A percentile compares a stretch with the other conserved stretches of the same genome.
Evolutionary conservation across 1,139 yeast genomes (phyloP).

Genomic region (Suhomyces taliae): DNA sequence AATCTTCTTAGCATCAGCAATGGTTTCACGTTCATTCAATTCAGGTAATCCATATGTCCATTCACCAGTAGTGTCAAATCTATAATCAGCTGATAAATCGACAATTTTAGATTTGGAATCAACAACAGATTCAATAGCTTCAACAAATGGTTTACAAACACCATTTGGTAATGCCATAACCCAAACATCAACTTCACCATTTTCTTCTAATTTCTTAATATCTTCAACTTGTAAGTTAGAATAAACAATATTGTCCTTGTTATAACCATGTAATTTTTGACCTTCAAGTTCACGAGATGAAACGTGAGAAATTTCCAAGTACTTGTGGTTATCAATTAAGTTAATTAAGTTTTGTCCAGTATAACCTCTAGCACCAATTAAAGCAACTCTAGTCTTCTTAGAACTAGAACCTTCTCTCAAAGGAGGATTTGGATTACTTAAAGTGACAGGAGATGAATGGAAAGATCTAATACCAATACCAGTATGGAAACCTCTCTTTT

Average conservation of each 20-base stretch:
- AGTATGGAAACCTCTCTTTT: constrained; percentile 43
- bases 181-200: constrained; percentile 89
- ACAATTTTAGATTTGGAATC: constrained; percentile 71
- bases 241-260: constrained; percentile 74
- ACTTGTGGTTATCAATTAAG: constrained; percentile 83
- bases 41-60: constrained; percentile 96
- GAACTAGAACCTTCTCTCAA: constrained; percentile 60
- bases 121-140: constrained; percentile 74
- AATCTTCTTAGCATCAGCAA: constrained; percentile 76
- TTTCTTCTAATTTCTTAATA: constrained; percentile 71
- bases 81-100: constrained; percentile 92
- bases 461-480: constrained; percentile 24
- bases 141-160: constrained; percentile 95
- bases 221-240: constrained; percentile 88
- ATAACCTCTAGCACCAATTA: constrained; percentile 97
- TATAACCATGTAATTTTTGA: constrained; percentile 81
- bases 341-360: constrained; percentile 93
- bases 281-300: constrained; percentile 95
- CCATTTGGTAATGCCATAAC: constrained; percentile 99
- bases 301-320: constrained; percentile 84
- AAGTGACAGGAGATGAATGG: constrained; percentile 24
- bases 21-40: constrained; percentile 61
- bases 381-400: constrained; percentile 71
- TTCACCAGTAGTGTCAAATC: constrained; percentile 83
- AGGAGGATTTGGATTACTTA: constrained; percentile 70